Evolutionary conservation across 78 protist species (phyloP).

Genomic region (Ministeria vibrans): DNA sequence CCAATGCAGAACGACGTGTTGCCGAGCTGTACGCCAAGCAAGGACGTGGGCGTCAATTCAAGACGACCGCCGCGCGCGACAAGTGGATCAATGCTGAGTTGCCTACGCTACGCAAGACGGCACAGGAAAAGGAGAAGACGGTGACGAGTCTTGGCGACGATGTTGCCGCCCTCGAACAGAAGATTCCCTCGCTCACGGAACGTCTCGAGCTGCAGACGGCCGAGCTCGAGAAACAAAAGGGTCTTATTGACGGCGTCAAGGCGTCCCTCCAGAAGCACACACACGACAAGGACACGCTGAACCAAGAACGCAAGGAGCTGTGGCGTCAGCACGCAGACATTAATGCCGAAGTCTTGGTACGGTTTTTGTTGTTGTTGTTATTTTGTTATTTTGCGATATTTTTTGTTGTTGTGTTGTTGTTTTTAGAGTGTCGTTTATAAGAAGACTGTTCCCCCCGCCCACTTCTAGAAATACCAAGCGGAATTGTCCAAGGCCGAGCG

Average conservation of each 20-base stretch:
- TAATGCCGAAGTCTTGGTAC: background rate
- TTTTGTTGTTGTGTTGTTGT: background rate
- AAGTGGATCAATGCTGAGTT: slow-evolving; percentile 44
- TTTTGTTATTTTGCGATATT: background rate
- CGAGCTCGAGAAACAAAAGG: too few species aligned
- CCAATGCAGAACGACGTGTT: slow-evolving; percentile 15
- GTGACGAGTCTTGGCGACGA: background rate
- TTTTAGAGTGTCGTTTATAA: too few species aligned
- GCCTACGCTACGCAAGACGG: background rate
- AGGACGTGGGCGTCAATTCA: slow-evolving; percentile 60
- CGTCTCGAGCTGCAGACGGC: background rate
- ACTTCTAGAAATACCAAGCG: background rate
- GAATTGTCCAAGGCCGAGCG: background rate
- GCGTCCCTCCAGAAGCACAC: too few species aligned
- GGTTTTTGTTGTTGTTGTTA: background rate
- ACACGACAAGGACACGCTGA: too few species aligned
- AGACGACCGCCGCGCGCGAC: slow-evolving; percentile 59
- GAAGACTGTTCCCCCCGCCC: too few species aligned
- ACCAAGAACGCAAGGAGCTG: slow-evolving; percentile 16
- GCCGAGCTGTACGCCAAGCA: slow-evolving; percentile 61
- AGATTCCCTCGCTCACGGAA: background rate
- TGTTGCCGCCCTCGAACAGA: background rate
- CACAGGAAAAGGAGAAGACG: background rate
- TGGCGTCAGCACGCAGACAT: slow-evolving; percentile 11
- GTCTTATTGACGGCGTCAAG: too few species aligned